Base-by-base conservation (phyloP, 2,329 filamentous ascomycete genomes). In the Alternaria ethzedia region DNA sequence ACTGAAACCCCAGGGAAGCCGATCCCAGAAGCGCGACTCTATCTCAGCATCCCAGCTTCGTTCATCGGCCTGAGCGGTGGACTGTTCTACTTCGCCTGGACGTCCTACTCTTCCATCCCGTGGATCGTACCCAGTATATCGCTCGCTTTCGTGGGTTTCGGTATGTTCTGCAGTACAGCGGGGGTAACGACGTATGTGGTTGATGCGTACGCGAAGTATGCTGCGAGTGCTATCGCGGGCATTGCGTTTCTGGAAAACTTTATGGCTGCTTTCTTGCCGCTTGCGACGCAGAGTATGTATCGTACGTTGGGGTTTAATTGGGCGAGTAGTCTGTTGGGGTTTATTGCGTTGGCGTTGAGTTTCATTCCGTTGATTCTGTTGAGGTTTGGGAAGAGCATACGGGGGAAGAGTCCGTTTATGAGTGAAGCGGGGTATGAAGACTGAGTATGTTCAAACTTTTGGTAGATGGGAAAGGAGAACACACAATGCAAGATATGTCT, bases 41-140 rank as follows among this genome's bases (percentile, higher is more conserved):
- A 84, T 64, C 71, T 83, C 45, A 78, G 74, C 54, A 78, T 84
- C 11, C 75, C 80, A 2, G 82, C 75, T 1, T 82, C 81, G 3
- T 83, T 86, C 47, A 28, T 85, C 26, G 83, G 83, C 3, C 79
- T 85, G 36, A 75, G 79, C 0, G 84, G 81, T 2, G 85, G 85
- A 13, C 80, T 86, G 75, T 85, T 87, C 64, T 78, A 81, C 30
- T 86, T 86, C 63, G 85, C 78, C 0, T 86, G 84, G 85, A 83
- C 83, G 2, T 78, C 79, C 2, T 84, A 80, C 46, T 68, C 82
- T 0, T 57, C 51, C 3, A 44, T 85, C 0, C 82, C 78, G 1
- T 87, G 85, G 85, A 81, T 84, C 6, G 77, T 81, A 6, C 84
- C 85, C 0, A 79, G 82, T 0, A 74, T 85, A 15, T 83, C 84